Percentiles rank a stretch among this genome's conserved stretches.
These are phyloP conservation scores for Kondoa subrosea DNA, from an alignment of 768 basidiomycete genomes.

Conservation along the genomic window DNA sequence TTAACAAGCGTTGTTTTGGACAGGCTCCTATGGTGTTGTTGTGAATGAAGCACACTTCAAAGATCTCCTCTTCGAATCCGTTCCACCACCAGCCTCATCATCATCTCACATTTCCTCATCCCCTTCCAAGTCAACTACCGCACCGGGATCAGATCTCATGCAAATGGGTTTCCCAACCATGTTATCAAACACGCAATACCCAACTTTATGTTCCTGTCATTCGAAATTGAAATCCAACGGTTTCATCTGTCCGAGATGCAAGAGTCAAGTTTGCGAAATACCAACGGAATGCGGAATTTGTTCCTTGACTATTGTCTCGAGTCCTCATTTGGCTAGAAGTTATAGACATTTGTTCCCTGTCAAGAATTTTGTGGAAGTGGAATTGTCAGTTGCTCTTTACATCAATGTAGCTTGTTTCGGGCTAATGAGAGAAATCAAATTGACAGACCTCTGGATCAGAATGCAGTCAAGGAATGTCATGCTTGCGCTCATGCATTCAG, in stretches of 20 bases:
- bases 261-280: slow-evolving; percentile 85
- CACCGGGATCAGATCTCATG: slow-evolving; percentile 70
- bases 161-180: slow-evolving; percentile 91
- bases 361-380: slow-evolving; percentile 47
- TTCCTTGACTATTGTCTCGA: slow-evolving; percentile 91
- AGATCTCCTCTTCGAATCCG: slow-evolving; percentile 83
- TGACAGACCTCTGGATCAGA: background rate
- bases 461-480: slow-evolving; percentile 41
- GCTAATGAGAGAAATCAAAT: background rate
- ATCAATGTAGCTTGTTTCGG: slow-evolving; percentile 1
- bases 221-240: slow-evolving; percentile 80
- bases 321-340: slow-evolving; percentile 88
- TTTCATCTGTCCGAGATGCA: slow-evolving; percentile 85
- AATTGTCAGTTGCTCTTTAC: slow-evolving; percentile 42
- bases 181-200: slow-evolving; percentile 62
- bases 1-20: slow-evolving; percentile 36
- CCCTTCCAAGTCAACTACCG: slow-evolving; percentile 38
- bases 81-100: slow-evolving; percentile 64
- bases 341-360: slow-evolving; percentile 94
- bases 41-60: slow-evolving; percentile 95
- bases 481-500: slow-evolving; percentile 61
- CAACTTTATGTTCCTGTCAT: slow-evolving; percentile 82
- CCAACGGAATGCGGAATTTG: slow-evolving; percentile 97
- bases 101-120: slow-evolving; percentile 38
- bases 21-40: slow-evolving; percentile 69